Base-by-base conservation (phyloP, 306 rosid species). In the Acmispon strigosus region DNA sequence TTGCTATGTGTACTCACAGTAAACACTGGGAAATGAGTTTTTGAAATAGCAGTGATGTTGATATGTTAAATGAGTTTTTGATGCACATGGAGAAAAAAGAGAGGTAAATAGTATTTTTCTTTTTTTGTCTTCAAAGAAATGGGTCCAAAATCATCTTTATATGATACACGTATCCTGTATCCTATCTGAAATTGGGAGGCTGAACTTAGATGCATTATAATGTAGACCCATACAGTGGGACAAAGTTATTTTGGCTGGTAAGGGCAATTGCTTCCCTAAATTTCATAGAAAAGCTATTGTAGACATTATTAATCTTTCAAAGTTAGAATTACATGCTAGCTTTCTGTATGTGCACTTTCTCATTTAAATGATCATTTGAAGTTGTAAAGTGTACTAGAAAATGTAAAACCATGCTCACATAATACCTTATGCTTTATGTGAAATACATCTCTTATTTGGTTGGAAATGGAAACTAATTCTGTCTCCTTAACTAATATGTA, bases 391-490 rank as follows among this genome's bases (percentile, higher is more conserved):
- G 54, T 41, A 20, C 22, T 13, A 32, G 29, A 19, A 55, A 75
- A 37, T 56, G 51, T 56, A 34, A n/a, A n/a, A 4, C 60, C 79
- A 32, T 36, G 24, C 24, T 63, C 8, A 4, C 47, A 43, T 54
- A 0, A 53, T 75, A 22, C 47, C 59, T 10, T 47, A 19, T 62
- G 59, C 43, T 18, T 32, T 48, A 16, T 34, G 10, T 50, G 37
- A 73, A 73, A 8, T 20, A 62, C 64, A 37, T 7, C 49, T 58
- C 49, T 51, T 43, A 52, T 51, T 63, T 52, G 72, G 54, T 64
- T 8, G 50, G 43, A 64, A 19, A 45, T 19, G 12, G 47, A 64
- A 32, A 20, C 47, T 53, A 11, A 52, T 44, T n/a, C 19, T 65
- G 41, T 67, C 63, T 36, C 45, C 12, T 11, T 17, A 64, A 66